Conservation (phyloP, 306 rosid species). For the Lablab purpureus region DNA sequence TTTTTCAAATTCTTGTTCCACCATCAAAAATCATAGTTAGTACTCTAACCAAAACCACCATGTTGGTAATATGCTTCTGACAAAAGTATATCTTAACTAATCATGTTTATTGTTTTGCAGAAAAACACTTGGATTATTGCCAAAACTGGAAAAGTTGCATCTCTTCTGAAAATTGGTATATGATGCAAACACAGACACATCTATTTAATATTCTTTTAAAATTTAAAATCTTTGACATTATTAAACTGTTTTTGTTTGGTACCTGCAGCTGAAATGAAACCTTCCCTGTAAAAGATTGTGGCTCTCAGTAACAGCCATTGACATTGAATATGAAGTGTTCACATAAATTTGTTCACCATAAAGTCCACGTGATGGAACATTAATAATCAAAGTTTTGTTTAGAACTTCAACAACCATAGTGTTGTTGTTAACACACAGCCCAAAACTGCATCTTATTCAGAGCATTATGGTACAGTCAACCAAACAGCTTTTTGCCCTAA, state of each 20-base stretch:
- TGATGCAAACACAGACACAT: neutral
- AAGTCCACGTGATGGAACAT: conserved; percentile 42
- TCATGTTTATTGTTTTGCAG: conserved; percentile 9
- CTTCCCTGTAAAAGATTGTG: neutral
- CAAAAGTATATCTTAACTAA: conserved; percentile 40
- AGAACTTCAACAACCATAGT: conserved; percentile 31
- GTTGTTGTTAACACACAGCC: conserved; percentile 33
- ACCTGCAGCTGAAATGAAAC: conserved; percentile 29
- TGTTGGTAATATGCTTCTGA: conserved; percentile 34
- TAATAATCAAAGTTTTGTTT: conserved; percentile 19
- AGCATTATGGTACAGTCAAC: conserved; percentile 33
- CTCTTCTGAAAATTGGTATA: neutral
- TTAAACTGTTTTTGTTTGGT: neutral
- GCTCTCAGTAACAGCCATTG: neutral
- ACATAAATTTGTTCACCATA: conserved; percentile 5
- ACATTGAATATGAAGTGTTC: conserved; percentile 29
- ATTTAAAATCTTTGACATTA: neutral
- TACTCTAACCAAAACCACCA: conserved; percentile 35
- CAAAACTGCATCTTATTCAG: conserved; percentile 40
- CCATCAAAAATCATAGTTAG: conserved; percentile 31
- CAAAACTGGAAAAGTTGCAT: conserved; percentile 1
- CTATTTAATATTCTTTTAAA: neutral
- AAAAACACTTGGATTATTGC: conserved; percentile 31
- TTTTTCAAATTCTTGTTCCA: neutral
- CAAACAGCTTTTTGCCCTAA: conserved; percentile 40